These are phyloP conservation scores for Volvox africanus DNA, from an alignment of 139 green algal genomes.

Conservation along the genomic window DNA sequence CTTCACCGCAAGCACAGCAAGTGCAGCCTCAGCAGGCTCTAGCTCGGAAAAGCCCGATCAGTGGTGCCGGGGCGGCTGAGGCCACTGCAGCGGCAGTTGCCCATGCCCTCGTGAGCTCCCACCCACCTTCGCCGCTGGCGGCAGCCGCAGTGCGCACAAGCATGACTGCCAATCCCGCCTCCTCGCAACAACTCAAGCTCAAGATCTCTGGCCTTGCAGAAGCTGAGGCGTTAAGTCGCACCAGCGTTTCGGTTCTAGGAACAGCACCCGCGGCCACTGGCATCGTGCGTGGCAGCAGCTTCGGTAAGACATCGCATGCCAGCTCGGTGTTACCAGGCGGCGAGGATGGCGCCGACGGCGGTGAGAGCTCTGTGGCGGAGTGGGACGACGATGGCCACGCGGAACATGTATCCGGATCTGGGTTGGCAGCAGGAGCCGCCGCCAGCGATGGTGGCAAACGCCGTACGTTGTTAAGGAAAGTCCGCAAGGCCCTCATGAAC, in stretches of 20 bases:
- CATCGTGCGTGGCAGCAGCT: background rate
- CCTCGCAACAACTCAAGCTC: background rate
- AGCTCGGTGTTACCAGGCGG: background rate
- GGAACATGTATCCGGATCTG: background rate
- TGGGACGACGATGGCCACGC: background rate
- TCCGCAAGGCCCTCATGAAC: constrained; percentile 39
- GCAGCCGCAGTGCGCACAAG: background rate
- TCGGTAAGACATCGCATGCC: background rate
- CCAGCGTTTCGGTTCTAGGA: background rate
- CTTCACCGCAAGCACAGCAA: background rate
- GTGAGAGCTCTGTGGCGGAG: constrained; percentile 1
- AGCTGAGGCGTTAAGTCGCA: background rate
- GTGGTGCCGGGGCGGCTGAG: background rate
- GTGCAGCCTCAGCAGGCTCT: background rate
- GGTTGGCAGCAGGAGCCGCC: too few relatives aligned
- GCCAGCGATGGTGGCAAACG: background rate
- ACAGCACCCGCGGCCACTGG: background rate
- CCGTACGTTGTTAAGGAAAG: constrained; percentile 7
- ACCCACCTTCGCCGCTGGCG: background rate
- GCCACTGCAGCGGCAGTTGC: background rate
- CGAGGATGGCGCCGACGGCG: background rate
- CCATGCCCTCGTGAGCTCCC: too few relatives aligned
- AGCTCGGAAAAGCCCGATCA: background rate
- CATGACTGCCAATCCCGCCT: background rate
- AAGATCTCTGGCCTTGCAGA: constrained; percentile 10